Evolutionary conservation across 2,329 filamentous ascomycete species (phyloP).

Genomic region (Immersiporthe knoxdaviesiana): DNA sequence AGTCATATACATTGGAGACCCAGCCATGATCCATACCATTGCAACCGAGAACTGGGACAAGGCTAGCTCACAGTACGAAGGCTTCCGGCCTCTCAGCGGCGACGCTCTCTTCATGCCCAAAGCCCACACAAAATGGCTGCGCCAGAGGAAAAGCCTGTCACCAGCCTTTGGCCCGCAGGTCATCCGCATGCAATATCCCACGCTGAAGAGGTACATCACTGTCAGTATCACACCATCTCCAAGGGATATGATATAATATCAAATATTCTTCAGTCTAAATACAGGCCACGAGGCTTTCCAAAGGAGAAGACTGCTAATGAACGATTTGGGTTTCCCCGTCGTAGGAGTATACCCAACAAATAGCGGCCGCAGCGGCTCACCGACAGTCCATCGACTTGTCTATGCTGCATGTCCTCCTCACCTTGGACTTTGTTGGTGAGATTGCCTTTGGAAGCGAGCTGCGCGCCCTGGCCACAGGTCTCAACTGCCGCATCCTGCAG

Average conservation of each 20-base stretch:
- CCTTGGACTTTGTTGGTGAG: slow-evolving; percentile 9
- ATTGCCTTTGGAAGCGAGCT: slow-evolving; percentile 9
- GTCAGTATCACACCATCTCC: not conserved
- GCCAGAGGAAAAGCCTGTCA: slow-evolving; percentile 11
- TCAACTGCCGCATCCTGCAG: slow-evolving; percentile 11
- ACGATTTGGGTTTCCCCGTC: not conserved
- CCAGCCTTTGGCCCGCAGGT: slow-evolving; percentile 13
- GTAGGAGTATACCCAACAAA: not conserved
- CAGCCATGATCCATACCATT: slow-evolving; percentile 11
- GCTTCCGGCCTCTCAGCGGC: slow-evolving; percentile 6
- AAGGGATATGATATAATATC: not conserved
- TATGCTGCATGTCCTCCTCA: slow-evolving; percentile 12
- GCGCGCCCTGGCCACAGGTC: not conserved
- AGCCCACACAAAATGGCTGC: slow-evolving; percentile 10
- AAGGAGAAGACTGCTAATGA: no score
- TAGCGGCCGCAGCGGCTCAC: not conserved
- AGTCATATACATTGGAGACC: slow-evolving; percentile 8
- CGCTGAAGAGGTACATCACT: slow-evolving; percentile 4
- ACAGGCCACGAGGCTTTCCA: not conserved
- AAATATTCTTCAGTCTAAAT: not conserved
- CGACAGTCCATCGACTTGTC: slow-evolving; percentile 5
- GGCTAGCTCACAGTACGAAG: slow-evolving; percentile 9
- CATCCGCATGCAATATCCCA: slow-evolving; percentile 13
- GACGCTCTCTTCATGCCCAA: slow-evolving; percentile 15
- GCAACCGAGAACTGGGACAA: slow-evolving; percentile 6